Percentiles rank a stretch among this genome's conserved stretches.
These are phyloP conservation scores for Lippia alba DNA, from an alignment of 305 asterid genomes.

Conservation along the genomic window DNA sequence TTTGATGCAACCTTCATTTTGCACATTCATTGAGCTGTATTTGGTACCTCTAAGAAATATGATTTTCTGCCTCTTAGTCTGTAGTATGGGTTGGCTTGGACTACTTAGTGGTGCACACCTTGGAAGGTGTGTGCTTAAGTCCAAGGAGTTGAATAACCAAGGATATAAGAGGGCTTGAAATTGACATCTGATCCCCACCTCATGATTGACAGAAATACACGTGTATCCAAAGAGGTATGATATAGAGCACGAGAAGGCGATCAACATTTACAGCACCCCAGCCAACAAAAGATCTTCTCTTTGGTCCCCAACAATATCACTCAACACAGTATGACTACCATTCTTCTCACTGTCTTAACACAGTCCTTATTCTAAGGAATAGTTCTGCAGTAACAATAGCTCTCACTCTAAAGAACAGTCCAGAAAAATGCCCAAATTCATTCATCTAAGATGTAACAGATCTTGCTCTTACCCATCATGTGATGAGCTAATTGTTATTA, in stretches of 20 bases:
- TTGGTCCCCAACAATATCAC: constrained; percentile 34
- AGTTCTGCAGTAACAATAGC: constrained; percentile 32
- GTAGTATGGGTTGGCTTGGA: too few species aligned
- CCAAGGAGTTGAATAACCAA: constrained; percentile 36
- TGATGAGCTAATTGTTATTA: constrained; percentile 42
- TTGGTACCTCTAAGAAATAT: too few species aligned
- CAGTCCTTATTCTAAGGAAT: constrained; percentile 32
- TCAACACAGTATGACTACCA: constrained; percentile 28
- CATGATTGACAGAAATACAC: constrained; percentile 25
- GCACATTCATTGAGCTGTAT: too few species aligned
- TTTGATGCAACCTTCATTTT: constrained; percentile 22
- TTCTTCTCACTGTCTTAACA: constrained; percentile 36
- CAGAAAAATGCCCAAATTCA: constrained; percentile 33
- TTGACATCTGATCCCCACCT: constrained; percentile 37
- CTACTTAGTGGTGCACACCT: too few species aligned
- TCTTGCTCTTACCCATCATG: constrained; percentile 39
- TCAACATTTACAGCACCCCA: constrained; percentile 30
- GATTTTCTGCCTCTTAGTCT: too few species aligned
- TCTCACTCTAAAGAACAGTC: constrained; percentile 35
- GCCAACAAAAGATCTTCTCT: constrained; percentile 26
- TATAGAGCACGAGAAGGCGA: constrained; percentile 39
- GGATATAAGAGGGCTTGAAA: constrained; percentile 25
- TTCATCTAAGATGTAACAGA: constrained; percentile 39
- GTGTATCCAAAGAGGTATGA: constrained; percentile 28
- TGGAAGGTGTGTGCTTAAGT: neutral